Base-by-base conservation (phyloP, 257 asterid genomes). In the Scutellaria barbata region DNA sequence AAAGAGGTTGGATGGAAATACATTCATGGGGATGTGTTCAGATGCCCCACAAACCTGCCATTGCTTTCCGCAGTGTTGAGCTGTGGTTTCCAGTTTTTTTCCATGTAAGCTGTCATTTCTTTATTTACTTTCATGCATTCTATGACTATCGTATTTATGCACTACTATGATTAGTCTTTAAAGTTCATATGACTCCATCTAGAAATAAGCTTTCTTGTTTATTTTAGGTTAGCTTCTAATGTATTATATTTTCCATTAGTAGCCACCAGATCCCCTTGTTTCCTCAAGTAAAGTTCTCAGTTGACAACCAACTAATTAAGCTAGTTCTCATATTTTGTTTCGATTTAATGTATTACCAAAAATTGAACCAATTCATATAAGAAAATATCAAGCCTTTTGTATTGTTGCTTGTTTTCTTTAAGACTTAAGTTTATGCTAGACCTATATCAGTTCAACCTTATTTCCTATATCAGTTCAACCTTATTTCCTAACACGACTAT, bases 1-100 rank as follows among this genome's bases (percentile, higher is more conserved):
- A 87, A 83, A 72, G 97, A 91, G 79, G 88, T 83, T 63, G 94
- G 95, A 35, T 84, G 89, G 97, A 91, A 88, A 81, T 81, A 85
- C 75, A 82, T 85, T 65, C 97, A 86, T 5, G 86, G 84, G 48
- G 96, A 90, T 51, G 90, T 85, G 45, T 83, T 87, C 78, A 79
- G 87, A 80, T 85, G 86, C 82, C 97, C 96, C 20, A 53, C 88
- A 12, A 61, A 84, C 68, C 62, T 84, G 47, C 87, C 88, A 56
- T 79, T 94, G 79, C 69, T 94, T 72, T 83, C 87, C 68, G 96
- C 97, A 67, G 79, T 91, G 76, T 54, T 91, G 77, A 96, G 96
- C 35, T 80, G 89, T 68, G 99, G 97, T 66, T 68, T 83, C 48
- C 99, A 94, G 74, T 82, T 94, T 68, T 69, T 91, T 73, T 77